Evolutionary conservation across 805 yeast genomes (phyloP).

Genomic region (Priceomyces carsonii): DNA sequence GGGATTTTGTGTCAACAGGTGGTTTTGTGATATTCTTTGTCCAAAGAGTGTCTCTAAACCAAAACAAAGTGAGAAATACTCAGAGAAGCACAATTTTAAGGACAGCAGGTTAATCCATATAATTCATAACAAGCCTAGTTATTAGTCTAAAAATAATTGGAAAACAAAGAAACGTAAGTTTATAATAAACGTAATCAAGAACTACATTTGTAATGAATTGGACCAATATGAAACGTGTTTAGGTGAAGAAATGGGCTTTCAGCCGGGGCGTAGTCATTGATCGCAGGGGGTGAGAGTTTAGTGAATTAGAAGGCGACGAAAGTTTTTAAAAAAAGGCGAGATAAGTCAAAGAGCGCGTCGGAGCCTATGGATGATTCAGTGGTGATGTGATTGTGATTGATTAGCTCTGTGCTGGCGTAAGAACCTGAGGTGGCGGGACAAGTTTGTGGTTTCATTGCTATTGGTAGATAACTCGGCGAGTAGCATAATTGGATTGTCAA

Average conservation of each 20-base stretch:
- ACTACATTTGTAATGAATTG: too few species aligned
- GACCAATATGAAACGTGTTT: too few species aligned
- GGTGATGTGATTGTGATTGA: too few species aligned
- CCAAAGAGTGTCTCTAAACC: constrained; percentile 10
- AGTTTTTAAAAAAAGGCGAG: too few species aligned
- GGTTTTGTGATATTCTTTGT: constrained; percentile 3
- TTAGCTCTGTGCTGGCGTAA: too few species aligned
- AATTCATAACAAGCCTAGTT: constrained; percentile 5
- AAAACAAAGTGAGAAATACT: constrained; percentile 8
- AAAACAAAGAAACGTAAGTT: constrained; percentile 7
- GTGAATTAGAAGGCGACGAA: background rate
- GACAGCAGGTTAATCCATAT: constrained; percentile 7
- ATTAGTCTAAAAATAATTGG: constrained; percentile 4
- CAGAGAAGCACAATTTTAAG: constrained; percentile 4
- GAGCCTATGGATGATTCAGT: too few species aligned
- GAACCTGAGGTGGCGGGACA: constrained; percentile 1
- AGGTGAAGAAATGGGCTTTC: background rate
- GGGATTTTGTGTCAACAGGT: constrained; percentile 4
- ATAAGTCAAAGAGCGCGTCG: too few species aligned
- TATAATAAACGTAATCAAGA: background rate
- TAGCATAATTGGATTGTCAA: too few species aligned
- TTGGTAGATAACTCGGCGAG: background rate
- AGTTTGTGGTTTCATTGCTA: constrained; percentile 1
- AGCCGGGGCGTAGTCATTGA: background rate
- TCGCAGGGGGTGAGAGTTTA: constrained; percentile 3